A percentile compares a stretch with the other conserved stretches of the same genome.
phyloP scores from a whole-genome alignment of 306 rosid species.

The Betula pendula region DNA sequence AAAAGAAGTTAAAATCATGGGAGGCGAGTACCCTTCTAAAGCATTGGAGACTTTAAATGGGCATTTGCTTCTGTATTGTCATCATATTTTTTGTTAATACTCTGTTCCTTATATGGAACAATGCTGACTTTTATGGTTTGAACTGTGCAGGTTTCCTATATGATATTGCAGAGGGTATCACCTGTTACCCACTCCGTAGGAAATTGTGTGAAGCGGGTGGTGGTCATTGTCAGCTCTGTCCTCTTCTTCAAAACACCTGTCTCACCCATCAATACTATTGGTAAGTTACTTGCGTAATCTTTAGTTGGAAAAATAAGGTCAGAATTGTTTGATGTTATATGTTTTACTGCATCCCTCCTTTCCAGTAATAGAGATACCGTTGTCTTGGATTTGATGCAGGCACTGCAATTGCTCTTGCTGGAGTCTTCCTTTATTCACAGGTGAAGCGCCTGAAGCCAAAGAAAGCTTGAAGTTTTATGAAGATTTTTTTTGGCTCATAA shows the following conservation, averaged over 20 bases:
- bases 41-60: not conserved
- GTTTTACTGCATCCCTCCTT: not conserved
- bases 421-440: conserved; percentile 92
- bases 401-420: conserved; percentile 84
- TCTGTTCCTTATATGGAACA: conserved; percentile 1
- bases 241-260: conserved; percentile 90
- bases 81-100: not conserved
- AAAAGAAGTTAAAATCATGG: conserved; percentile 10
- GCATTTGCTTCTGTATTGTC: conserved; percentile 5
- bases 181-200: conserved; percentile 96
- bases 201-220: conserved; percentile 92
- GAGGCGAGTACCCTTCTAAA: not conserved
- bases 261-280: conserved; percentile 70
- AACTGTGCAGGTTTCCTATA: conserved; percentile 78
- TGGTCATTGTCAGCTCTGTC: conserved; percentile 92
- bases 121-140: conserved; percentile 30
- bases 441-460: conserved; percentile 78
- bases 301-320: conserved; percentile 4
- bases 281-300: conserved; percentile 45
- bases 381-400: conserved; percentile 48
- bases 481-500: conserved; percentile 40
- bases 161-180: conserved; percentile 93
- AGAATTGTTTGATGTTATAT: conserved; percentile 12
- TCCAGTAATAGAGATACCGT: conserved; percentile 10
- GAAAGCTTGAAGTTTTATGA: conserved; percentile 46